These are phyloP conservation scores for Chlorella vulgaris DNA, from an alignment of 139 green algal species.

Conservation along the genomic window DNA sequence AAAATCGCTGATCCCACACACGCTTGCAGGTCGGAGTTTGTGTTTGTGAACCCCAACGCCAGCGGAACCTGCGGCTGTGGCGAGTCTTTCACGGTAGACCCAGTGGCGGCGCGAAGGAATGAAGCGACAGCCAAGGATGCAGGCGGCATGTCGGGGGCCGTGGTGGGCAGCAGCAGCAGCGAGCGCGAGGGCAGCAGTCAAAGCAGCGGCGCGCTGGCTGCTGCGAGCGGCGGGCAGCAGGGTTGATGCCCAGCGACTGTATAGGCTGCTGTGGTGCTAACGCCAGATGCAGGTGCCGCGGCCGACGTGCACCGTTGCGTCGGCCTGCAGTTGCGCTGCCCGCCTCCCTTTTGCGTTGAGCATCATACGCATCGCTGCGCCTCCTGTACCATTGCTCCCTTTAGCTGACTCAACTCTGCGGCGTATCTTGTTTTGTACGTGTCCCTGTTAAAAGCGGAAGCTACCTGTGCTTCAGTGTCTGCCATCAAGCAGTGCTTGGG, in stretches of 20 bases:
- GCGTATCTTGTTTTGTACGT: too few species aligned
- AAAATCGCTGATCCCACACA: too few species aligned
- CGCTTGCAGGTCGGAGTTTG: slow-evolving; percentile 82
- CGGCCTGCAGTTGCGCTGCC: too few species aligned
- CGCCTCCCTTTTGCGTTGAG: too few species aligned
- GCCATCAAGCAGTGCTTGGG: too few species aligned
- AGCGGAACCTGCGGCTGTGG: slow-evolving; percentile 95
- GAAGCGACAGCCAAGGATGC: neutral
- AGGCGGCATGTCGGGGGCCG: neutral
- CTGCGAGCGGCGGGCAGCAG: slow-evolving; percentile 9
- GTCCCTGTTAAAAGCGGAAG: too few species aligned
- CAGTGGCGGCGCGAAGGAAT: neutral
- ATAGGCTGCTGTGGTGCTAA: neutral
- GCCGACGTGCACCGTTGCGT: too few species aligned
- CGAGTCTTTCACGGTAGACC: slow-evolving; percentile 86
- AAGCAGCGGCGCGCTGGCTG: neutral
- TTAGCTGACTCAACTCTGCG: too few species aligned
- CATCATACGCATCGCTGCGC: too few species aligned
- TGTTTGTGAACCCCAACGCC: slow-evolving; percentile 95
- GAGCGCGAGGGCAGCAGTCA: neutral
- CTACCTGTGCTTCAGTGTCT: too few species aligned
- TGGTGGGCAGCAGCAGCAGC: neutral
- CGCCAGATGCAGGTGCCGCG: neutral
- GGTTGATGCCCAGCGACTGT: neutral
- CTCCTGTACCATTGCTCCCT: too few species aligned